Conservation (phyloP, 208 protist genomes). For the Trypanosoma platydactyli region DNA sequence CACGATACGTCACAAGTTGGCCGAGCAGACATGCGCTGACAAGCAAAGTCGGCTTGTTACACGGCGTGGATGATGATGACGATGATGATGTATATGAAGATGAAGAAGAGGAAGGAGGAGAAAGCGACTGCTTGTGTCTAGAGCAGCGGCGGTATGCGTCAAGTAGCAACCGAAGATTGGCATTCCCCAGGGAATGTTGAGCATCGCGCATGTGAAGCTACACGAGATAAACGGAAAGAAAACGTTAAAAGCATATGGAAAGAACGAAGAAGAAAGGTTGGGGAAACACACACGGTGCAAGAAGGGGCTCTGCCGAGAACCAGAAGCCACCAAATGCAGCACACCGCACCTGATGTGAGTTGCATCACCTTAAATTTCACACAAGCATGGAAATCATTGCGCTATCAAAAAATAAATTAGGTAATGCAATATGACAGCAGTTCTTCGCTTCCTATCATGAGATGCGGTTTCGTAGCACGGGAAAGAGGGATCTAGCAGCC, state of each 20-base stretch:
- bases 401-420: not conserved
- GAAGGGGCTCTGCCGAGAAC: too few relatives aligned
- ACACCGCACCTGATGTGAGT: too few relatives aligned
- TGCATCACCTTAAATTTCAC: too few relatives aligned
- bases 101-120: not conserved
- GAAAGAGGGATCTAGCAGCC: too few relatives aligned
- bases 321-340: too few relatives aligned
- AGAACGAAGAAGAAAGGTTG: not conserved
- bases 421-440: too few relatives aligned
- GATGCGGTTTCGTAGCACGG: too few relatives aligned
- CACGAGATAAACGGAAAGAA: not conserved
- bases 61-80: not conserved
- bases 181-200: not conserved
- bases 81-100: not conserved
- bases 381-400: too few relatives aligned
- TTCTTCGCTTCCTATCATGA: too few relatives aligned
- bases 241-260: too few relatives aligned
- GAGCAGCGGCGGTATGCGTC: constrained; percentile 17
- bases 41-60: constrained; percentile 41
- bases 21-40: constrained; percentile 74
- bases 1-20: constrained; percentile 59
- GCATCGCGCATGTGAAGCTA: not conserved
- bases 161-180: constrained; percentile 20
- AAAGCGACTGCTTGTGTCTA: too few relatives aligned
- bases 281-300: too few relatives aligned